Evolutionary conservation across 225 moss, liverwort and hornwort genomes (phyloP), one percentile per base, ranked within the genome.

Genomic region (Physcomitrium patens): DNA sequence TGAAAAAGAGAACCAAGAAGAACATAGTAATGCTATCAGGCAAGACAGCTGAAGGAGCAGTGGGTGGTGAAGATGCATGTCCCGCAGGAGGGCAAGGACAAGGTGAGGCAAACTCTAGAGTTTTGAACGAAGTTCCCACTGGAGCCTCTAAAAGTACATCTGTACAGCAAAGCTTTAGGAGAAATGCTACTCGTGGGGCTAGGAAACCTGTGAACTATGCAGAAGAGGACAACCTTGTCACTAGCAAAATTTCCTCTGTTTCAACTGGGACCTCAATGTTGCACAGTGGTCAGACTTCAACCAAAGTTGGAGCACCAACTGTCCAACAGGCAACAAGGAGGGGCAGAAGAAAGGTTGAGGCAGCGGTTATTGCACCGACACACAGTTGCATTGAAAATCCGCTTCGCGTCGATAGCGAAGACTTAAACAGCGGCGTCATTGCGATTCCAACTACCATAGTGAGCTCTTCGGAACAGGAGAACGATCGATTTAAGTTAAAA

Each of bases 181-280:
- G 79, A 67, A 79, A 79, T 51, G 67, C 58, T 52, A n/a, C 53
- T 49, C 65, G 73, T 16, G 79, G 66, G 24, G 27, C 73, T 7
- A 73, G 73, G 73, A 79, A 73, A 61, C 67, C 51, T 50, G 15
- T 73, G 59, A 73, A 79, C 67, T 79, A 72, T 62, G 68, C 79
- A 45, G 79, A 79, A 68, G 60, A 54, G 7, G 60, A 57, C 20
- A 22, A 61, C 43, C 24, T 23, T 60, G 51, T 19, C 67, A 44
- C 60, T n/a, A 41, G n/a, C 22, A 61, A 67, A 49, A 23, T 44
- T 23, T 16, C 51, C 60, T 61, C 20, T 37, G 9, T 60, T 28
- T 48, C 24, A 14, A 19, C 51, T 51, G 61, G 48, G 57, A 65
- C 73, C 44, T 65, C 67, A 54, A 24, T 63, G 26, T 46, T 48